phyloP scores from a whole-genome alignment of 352 stramenopile genomes.

The Sclerospora graminicola region DNA sequence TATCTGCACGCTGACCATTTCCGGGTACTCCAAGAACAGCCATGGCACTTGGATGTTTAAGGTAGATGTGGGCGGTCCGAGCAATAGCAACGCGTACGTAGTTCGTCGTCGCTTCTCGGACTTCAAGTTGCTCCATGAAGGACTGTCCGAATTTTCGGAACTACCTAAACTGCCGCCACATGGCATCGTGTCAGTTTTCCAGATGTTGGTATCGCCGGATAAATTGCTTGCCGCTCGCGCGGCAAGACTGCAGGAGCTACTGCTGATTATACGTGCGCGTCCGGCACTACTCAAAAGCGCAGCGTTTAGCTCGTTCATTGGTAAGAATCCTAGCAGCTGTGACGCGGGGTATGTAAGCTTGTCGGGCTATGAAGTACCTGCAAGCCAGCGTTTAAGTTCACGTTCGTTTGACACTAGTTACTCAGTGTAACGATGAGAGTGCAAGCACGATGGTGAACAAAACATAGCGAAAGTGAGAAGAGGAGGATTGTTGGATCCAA shows the following conservation, averaged over 20 bases:
- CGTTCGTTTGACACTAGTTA: slow-evolving; percentile 16
- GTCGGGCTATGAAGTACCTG: slow-evolving; percentile 54
- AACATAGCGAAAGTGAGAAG: slow-evolving; percentile 2
- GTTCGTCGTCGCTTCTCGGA: slow-evolving; percentile 66
- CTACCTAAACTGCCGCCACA: slow-evolving; percentile 46
- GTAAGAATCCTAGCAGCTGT: slow-evolving; percentile 56
- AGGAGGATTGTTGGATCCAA: slow-evolving; percentile 13
- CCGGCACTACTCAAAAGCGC: slow-evolving; percentile 29
- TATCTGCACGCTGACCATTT: slow-evolving; percentile 39
- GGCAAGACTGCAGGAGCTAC: slow-evolving; percentile 39
- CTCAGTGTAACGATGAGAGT: slow-evolving; percentile 9
- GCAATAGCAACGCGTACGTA: slow-evolving; percentile 47
- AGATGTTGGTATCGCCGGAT: slow-evolving; percentile 56
- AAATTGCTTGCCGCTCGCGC: slow-evolving; percentile 43
- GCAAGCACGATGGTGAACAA: not conserved
- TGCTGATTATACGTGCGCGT: slow-evolving; percentile 48
- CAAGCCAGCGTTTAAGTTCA: slow-evolving; percentile 18
- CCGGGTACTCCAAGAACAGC: slow-evolving; percentile 48
- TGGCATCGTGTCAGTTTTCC: slow-evolving; percentile 52
- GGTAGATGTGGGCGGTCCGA: slow-evolving; percentile 44
- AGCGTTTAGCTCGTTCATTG: slow-evolving; percentile 49
- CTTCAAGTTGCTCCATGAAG: slow-evolving; percentile 60
- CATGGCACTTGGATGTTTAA: slow-evolving; percentile 73
- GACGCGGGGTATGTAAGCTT: slow-evolving; percentile 64
- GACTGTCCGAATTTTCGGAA: slow-evolving; percentile 27